Percentiles rank a stretch among this genome's conserved stretches.
Evolutionary conservation across 148 eudicot genomes (phyloP).

Genomic region (Chenopodium album): DNA sequence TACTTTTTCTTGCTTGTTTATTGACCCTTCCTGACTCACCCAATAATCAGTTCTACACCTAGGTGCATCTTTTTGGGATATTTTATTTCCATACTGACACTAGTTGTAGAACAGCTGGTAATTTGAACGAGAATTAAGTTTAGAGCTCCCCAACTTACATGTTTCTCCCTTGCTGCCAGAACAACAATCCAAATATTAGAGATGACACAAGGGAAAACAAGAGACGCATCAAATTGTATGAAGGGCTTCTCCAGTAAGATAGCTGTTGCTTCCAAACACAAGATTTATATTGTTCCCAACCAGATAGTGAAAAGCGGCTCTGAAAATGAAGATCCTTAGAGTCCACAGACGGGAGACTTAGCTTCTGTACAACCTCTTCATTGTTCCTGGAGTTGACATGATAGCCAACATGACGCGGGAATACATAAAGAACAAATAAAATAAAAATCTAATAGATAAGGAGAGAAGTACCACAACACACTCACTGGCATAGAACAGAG

Average conservation of each 20-base stretch:
- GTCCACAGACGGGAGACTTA: slow-evolving; percentile 54
- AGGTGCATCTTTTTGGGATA: background rate
- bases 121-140: slow-evolving; percentile 6
- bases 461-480: slow-evolving; percentile 27
- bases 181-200: slow-evolving; percentile 54
- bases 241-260: slow-evolving; percentile 92
- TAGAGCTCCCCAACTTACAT: slow-evolving; percentile 46
- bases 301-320: slow-evolving; percentile 54
- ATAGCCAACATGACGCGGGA: background rate
- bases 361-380: slow-evolving; percentile 43
- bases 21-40: no score
- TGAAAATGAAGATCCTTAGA: slow-evolving; percentile 56
- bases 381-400: slow-evolving; percentile 39
- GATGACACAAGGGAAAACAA: slow-evolving; percentile 37
- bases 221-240: slow-evolving; percentile 60
- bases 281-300: slow-evolving; percentile 74
- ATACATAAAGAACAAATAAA: background rate
- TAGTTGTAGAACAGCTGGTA: background rate
- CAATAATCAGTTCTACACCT: no score
- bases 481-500: slow-evolving; percentile 59
- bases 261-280: slow-evolving; percentile 78
- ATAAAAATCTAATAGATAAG: background rate
- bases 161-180: slow-evolving; percentile 65
- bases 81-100: slow-evolving; percentile 1
- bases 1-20: no score